These are phyloP conservation scores for Sporothrix schenckii DNA, from an alignment of 2,329 filamentous ascomycete species.

Conservation along the genomic window DNA sequence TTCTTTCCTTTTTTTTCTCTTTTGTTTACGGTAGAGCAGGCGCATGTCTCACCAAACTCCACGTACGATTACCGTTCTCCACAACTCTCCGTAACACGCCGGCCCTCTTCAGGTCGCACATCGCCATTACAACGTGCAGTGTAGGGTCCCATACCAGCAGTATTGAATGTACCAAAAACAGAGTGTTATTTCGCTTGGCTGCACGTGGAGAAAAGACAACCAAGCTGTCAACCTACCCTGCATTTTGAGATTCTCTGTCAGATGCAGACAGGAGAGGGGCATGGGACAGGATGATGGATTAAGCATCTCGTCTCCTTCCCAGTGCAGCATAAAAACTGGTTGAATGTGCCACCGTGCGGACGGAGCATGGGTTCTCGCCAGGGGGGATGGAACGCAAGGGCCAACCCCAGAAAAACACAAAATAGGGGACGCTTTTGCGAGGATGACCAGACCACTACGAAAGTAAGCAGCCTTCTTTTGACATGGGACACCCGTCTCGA, in stretches of 20 bases:
- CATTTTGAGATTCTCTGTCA: background rate
- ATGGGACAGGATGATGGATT: background rate
- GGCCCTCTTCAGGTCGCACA: background rate
- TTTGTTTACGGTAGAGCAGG: background rate
- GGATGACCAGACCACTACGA: background rate
- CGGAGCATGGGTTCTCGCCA: conserved; percentile 19
- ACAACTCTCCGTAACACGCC: background rate
- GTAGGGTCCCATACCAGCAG: background rate
- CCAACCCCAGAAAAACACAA: background rate
- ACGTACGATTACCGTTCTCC: no score
- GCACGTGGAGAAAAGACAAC: background rate
- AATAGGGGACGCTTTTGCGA: conserved; percentile 14
- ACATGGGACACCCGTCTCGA: no score
- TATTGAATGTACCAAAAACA: background rate
- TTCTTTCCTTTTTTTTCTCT: background rate
- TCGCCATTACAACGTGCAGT: conserved; percentile 19
- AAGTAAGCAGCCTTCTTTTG: background rate
- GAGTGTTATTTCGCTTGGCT: background rate
- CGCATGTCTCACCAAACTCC: background rate
- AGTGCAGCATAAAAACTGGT: conserved; percentile 5
- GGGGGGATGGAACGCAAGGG: background rate
- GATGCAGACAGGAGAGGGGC: conserved; percentile 7
- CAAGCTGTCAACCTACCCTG: background rate
- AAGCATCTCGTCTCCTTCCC: conserved; percentile 4
- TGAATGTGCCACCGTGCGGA: background rate